Evolutionary conservation across 306 rosid species (phyloP).

Genomic region (Hippophae tibetana): DNA sequence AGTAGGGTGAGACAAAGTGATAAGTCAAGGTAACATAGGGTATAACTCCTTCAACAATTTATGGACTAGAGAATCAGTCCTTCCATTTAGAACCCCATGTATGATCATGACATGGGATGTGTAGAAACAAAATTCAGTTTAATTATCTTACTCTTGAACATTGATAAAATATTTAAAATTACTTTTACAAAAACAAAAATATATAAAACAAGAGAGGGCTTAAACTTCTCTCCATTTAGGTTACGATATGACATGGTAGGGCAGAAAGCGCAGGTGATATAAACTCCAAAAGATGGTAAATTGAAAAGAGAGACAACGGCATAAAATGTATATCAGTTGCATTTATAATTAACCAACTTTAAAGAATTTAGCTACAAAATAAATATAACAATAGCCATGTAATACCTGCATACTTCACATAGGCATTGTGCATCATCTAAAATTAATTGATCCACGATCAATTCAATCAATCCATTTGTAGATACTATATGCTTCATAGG

Average conservation of each 20-base stretch:
- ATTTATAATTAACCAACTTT: background rate
- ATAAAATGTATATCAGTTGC: background rate
- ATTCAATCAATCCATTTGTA: conserved; percentile 47
- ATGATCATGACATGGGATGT: too few species aligned
- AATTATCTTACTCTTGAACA: too few species aligned
- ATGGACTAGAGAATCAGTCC: too few species aligned
- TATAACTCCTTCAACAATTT: too few species aligned
- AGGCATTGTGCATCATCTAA: conserved; percentile 76
- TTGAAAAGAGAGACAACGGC: background rate
- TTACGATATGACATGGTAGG: background rate
- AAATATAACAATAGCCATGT: background rate
- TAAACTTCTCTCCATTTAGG: background rate
- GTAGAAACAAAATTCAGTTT: too few species aligned
- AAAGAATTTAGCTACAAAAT: background rate
- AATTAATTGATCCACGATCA: conserved; percentile 51
- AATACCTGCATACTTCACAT: conserved; percentile 76
- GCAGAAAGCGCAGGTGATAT: background rate
- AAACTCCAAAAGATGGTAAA: background rate
- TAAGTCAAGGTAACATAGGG: too few species aligned
- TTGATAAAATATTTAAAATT: too few species aligned
- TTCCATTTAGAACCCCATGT: background rate
- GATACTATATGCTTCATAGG: conserved; percentile 46
- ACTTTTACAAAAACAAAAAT: background rate
- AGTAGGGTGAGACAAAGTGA: too few species aligned
- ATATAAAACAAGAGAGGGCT: background rate